Percentiles rank a stretch among this genome's conserved stretches.
phyloP scores from a whole-genome alignment of 768 basidiomycete species.

The Suillus plorans region DNA sequence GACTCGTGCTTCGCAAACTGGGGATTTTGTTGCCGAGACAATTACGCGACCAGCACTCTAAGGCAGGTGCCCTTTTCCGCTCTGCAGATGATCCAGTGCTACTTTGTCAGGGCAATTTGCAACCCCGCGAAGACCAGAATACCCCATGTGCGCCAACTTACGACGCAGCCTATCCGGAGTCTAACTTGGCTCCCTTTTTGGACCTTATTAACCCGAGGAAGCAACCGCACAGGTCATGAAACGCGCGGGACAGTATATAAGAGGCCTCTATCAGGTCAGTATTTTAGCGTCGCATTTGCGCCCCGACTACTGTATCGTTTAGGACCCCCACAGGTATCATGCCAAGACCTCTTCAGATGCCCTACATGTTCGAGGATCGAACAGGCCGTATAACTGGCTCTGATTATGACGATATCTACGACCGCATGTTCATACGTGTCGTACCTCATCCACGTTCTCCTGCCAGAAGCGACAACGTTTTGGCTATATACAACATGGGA shows the following conservation, averaged over 20 bases:
- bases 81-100: not conserved
- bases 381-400: slow-evolving; percentile 53
- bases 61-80: slow-evolving; percentile 1
- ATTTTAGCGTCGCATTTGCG: not conserved
- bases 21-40: not conserved
- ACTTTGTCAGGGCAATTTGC: not conserved
- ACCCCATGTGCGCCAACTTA: too few species aligned
- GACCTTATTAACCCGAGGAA: not conserved
- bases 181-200: not conserved
- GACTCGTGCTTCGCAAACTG: not conserved
- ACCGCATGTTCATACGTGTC: slow-evolving; percentile 69
- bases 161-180: not conserved
- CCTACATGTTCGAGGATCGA: slow-evolving; percentile 67
- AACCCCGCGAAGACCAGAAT: slow-evolving; percentile 3
- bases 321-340: slow-evolving; percentile 13
- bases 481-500: slow-evolving; percentile 64
- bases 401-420: slow-evolving; percentile 79
- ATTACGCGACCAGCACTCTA: not conserved
- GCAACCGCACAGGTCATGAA: slow-evolving; percentile 5
- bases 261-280: too few species aligned
- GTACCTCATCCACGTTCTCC: slow-evolving; percentile 44
- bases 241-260: not conserved
- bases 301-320: not conserved
- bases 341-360: slow-evolving; percentile 33
- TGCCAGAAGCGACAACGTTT: slow-evolving; percentile 32